Evolutionary conservation across 805 yeast species (phyloP).

Genomic region (Candida krabiensis): DNA sequence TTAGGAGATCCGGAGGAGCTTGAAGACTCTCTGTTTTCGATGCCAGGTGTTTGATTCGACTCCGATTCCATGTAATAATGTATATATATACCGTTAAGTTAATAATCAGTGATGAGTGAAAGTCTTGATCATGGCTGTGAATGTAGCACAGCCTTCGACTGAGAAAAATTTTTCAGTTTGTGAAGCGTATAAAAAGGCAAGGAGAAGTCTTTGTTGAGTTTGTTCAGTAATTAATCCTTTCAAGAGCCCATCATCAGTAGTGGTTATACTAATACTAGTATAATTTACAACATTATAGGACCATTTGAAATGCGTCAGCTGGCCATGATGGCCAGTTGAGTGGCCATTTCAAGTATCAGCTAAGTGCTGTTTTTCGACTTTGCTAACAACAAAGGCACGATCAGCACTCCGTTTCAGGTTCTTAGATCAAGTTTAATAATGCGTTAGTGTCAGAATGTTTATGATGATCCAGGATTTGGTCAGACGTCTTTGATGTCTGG

Average conservation of each 20-base stretch:
- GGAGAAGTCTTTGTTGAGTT: neutral
- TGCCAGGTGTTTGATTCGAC: conserved; percentile 25
- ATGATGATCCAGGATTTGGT: conserved; percentile 23
- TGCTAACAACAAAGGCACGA: conserved; percentile 74
- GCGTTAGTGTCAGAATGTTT: conserved; percentile 36
- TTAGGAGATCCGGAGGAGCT: conserved; percentile 31
- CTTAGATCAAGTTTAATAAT: conserved; percentile 50
- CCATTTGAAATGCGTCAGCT: conserved; percentile 43
- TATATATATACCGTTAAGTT: too few species aligned
- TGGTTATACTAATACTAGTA: conserved; percentile 76
- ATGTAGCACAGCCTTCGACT: conserved; percentile 1
- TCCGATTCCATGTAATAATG: too few species aligned
- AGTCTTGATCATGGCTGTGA: too few species aligned
- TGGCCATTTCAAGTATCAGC: conserved; percentile 46
- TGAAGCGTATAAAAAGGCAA: conserved; percentile 7
- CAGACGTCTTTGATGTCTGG: conserved; percentile 28
- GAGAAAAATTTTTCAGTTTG: conserved; percentile 9
- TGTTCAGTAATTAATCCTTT: conserved; percentile 19
- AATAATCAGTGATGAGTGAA: too few species aligned
- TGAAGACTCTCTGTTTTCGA: conserved; percentile 29
- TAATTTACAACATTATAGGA: conserved; percentile 53
- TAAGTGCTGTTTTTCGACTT: conserved; percentile 63
- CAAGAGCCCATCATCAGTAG: conserved; percentile 63
- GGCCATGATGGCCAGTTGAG: conserved; percentile 38
- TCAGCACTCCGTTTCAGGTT: conserved; percentile 74